phyloP scores from a whole-genome alignment of 768 basidiomycete genomes.

The Boletus coccyginus region DNA sequence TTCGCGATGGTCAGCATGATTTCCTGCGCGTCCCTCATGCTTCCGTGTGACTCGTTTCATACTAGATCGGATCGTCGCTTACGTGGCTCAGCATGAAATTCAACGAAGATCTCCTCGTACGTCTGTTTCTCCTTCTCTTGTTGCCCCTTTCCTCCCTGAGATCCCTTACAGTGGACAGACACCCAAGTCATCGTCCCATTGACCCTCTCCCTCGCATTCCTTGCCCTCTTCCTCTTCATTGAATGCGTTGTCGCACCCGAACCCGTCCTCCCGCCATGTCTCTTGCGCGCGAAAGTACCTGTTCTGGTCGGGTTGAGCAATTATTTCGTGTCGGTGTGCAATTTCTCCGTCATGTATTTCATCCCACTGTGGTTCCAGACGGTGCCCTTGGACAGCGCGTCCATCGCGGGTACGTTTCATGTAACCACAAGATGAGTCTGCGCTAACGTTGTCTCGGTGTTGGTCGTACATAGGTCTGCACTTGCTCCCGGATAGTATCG shows the following conservation, averaged over 20 bases:
- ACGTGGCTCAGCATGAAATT: constrained; percentile 69
- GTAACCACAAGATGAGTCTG: no score
- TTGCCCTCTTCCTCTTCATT: constrained; percentile 53
- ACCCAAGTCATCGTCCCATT: constrained; percentile 51
- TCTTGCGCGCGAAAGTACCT: constrained; percentile 66
- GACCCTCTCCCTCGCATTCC: constrained; percentile 40
- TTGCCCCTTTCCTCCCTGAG: no score
- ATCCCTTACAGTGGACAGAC: constrained; percentile 48
- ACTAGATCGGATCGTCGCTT: constrained; percentile 56
- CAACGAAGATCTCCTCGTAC: constrained; percentile 62
- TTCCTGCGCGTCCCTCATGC: not conserved
- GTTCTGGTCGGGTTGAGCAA: constrained; percentile 69
- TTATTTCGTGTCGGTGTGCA: constrained; percentile 70
- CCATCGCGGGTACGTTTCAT: constrained; percentile 49
- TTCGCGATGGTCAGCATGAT: constrained; percentile 48
- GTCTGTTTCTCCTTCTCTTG: not conserved
- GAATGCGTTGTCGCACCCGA: constrained; percentile 64
- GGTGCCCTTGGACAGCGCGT: constrained; percentile 63
- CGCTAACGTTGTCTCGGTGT: not conserved
- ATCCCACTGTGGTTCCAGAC: constrained; percentile 84
- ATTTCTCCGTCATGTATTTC: constrained; percentile 74
- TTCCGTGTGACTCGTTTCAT: not conserved
- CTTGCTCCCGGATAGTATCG: constrained; percentile 47
- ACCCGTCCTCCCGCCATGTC: constrained; percentile 64
- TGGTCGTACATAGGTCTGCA: constrained; percentile 36